Evolutionary conservation across 2,329 filamentous ascomycete genomes (phyloP).

Genomic region (Lasiodiplodia theobromae): DNA sequence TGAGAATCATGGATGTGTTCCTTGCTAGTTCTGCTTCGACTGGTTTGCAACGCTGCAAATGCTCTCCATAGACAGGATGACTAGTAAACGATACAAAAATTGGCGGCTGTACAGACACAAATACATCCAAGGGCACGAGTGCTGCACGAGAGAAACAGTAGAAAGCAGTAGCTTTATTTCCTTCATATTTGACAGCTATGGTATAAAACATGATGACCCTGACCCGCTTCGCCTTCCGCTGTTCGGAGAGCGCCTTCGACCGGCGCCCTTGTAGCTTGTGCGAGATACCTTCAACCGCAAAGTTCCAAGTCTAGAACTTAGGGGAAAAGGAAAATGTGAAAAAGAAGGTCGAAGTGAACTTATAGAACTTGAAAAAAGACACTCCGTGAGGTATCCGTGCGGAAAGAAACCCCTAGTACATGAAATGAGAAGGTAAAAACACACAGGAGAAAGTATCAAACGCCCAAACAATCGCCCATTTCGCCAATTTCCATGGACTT

Average conservation of each 20-base stretch:
- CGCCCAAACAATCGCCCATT: conserved; percentile 16
- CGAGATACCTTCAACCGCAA: not conserved
- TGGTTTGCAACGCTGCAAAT: not conserved
- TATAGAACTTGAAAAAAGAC: conserved; percentile 1
- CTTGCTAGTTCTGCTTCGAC: not conserved
- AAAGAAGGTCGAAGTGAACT: not conserved
- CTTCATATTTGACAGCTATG: conserved; percentile 4
- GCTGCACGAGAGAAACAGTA: not conserved
- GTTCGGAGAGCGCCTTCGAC: not conserved
- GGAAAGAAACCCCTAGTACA: conserved; percentile 23
- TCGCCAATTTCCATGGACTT: conserved; percentile 24
- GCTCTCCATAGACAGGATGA: not conserved
- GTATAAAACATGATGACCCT: not conserved
- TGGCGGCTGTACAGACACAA: not conserved
- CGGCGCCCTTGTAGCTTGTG: not conserved
- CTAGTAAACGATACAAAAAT: too few species aligned
- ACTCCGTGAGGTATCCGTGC: conserved; percentile 19
- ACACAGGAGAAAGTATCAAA: conserved; percentile 1
- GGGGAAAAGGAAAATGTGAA: not conserved
- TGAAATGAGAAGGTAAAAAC: conserved; percentile 4
- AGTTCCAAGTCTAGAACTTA: not conserved
- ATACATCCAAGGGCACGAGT: not conserved
- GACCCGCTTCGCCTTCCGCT: conserved; percentile 2
- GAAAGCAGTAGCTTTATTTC: not conserved
- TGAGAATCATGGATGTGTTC: not conserved